These are phyloP conservation scores for Phylloporus arenicola DNA, from an alignment of 768 basidiomycete genomes.

Conservation along the genomic window DNA sequence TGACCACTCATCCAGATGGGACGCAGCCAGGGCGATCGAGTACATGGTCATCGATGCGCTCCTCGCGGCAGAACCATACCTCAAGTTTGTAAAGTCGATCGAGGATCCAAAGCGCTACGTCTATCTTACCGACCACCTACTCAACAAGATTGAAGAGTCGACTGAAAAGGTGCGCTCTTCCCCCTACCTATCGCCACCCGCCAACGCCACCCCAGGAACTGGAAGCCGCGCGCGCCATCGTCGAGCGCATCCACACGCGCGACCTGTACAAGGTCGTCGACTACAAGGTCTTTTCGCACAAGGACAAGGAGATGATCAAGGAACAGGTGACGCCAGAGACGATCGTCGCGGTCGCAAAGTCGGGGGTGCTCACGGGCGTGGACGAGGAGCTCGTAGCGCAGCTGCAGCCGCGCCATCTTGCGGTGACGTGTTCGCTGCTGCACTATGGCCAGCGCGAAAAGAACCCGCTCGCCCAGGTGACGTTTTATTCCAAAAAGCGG, in stretches of 20 bases:
- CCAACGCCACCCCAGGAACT: slow-evolving; percentile 44
- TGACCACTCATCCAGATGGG: neutral
- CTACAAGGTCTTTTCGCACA: slow-evolving; percentile 45
- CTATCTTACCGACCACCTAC: slow-evolving; percentile 64
- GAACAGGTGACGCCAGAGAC: slow-evolving; percentile 32
- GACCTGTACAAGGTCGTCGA: slow-evolving; percentile 71
- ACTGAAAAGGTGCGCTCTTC: slow-evolving; percentile 24
- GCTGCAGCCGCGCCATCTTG: slow-evolving; percentile 46
- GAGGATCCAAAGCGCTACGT: slow-evolving; percentile 55
- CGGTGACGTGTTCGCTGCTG: slow-evolving; percentile 59
- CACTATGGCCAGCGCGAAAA: slow-evolving; percentile 72
- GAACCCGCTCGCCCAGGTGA: slow-evolving; percentile 65
- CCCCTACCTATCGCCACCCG: no score
- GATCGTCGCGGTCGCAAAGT: slow-evolving; percentile 42
- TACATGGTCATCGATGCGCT: slow-evolving; percentile 82
- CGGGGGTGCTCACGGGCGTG: slow-evolving; percentile 20
- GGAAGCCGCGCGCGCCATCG: slow-evolving; percentile 49
- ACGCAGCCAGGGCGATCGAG: slow-evolving; percentile 67
- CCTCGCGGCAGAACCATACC: slow-evolving; percentile 56
- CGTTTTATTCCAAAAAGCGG: slow-evolving; percentile 67
- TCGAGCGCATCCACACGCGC: slow-evolving; percentile 56
- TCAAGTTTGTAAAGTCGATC: slow-evolving; percentile 56
- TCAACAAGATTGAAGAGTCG: slow-evolving; percentile 52
- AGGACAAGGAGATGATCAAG: slow-evolving; percentile 23
- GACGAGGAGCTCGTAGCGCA: slow-evolving; percentile 28